These are phyloP conservation scores for Hyphopichia khmerensis DNA, from an alignment of 1,139 yeast genomes.

Conservation along the genomic window DNA sequence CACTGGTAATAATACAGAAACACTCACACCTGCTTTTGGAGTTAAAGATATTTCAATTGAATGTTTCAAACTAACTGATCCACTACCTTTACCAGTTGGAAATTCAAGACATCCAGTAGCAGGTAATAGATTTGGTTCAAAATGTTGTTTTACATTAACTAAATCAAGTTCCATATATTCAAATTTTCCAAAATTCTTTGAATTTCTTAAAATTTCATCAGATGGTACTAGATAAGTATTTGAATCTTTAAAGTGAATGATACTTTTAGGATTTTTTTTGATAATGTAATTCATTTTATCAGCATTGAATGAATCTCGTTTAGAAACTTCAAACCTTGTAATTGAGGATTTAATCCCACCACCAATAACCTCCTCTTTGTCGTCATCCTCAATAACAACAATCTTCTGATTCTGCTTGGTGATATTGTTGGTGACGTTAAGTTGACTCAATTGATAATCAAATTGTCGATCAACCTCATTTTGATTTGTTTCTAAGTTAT, in stretches of 20 bases:
- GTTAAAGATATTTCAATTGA: slow-evolving; percentile 8
- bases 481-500: neutral
- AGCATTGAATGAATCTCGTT: neutral
- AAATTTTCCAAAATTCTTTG: neutral
- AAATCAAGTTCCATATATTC: slow-evolving; percentile 10
- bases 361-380: no score
- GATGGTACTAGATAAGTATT: slow-evolving; percentile 18
- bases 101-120: slow-evolving; percentile 19
- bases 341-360: neutral
- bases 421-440: neutral
- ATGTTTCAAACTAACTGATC: slow-evolving; percentile 13
- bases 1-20: neutral
- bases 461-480: neutral
- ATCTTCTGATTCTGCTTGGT: neutral
- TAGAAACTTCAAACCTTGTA: neutral
- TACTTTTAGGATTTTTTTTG: slow-evolving; percentile 12
- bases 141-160: neutral
- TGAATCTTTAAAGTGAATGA: slow-evolving; percentile 19
- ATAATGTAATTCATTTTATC: slow-evolving; percentile 10
- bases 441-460: no score
- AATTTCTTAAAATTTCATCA: slow-evolving; percentile 5
- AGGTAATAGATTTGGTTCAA: slow-evolving; percentile 14
- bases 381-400: neutral
- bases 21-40: neutral
- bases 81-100: slow-evolving; percentile 10